phyloP scores from a whole-genome alignment of 2,329 filamentous ascomycete genomes.

The Phaeosphaeria sp. region DNA sequence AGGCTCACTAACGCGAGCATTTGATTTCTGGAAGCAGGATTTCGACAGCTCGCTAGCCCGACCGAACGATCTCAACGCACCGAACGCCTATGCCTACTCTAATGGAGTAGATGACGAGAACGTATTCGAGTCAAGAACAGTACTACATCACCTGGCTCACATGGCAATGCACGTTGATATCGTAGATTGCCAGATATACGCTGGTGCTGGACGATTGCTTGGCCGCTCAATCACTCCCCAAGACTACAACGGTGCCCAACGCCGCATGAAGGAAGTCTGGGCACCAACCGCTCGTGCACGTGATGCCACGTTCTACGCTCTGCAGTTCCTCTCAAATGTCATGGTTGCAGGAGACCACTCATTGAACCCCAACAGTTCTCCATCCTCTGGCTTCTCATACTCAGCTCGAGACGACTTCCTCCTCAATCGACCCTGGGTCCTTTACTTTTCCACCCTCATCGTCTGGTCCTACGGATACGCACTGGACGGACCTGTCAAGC shows the following conservation, averaged over 20 bases:
- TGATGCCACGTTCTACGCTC: conserved; percentile 89
- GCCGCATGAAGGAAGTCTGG: conserved; percentile 88
- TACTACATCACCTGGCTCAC: conserved; percentile 90
- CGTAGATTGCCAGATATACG: conserved; percentile 96
- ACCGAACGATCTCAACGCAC: conserved; percentile 45
- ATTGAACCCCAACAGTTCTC: conserved; percentile 29
- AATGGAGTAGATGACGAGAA: conserved; percentile 63
- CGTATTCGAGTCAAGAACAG: conserved; percentile 86
- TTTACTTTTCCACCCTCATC: conserved; percentile 90
- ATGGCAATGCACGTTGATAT: conserved; percentile 99
- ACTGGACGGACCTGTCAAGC: conserved; percentile 76
- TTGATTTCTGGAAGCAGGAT: conserved; percentile 91
- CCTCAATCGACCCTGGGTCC: conserved; percentile 90
- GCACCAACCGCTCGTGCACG: conserved; percentile 86
- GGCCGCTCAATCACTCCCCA: conserved; percentile 83
- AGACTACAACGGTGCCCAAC: conserved; percentile 79
- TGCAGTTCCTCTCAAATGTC: conserved; percentile 87
- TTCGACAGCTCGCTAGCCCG: conserved; percentile 83
- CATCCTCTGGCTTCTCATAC: conserved; percentile 60
- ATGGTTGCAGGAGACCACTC: conserved; percentile 66
- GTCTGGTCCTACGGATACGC: conserved; percentile 96
- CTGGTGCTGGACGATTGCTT: conserved; percentile 81
- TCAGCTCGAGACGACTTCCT: conserved; percentile 86
- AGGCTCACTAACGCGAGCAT: conserved; percentile 80
- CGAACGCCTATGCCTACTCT: conserved; percentile 39